A percentile compares a stretch with the other conserved stretches of the same genome.
Evolutionary conservation across 129 eudicot genomes (phyloP).

Genomic region (Flaveria bidentis): DNA sequence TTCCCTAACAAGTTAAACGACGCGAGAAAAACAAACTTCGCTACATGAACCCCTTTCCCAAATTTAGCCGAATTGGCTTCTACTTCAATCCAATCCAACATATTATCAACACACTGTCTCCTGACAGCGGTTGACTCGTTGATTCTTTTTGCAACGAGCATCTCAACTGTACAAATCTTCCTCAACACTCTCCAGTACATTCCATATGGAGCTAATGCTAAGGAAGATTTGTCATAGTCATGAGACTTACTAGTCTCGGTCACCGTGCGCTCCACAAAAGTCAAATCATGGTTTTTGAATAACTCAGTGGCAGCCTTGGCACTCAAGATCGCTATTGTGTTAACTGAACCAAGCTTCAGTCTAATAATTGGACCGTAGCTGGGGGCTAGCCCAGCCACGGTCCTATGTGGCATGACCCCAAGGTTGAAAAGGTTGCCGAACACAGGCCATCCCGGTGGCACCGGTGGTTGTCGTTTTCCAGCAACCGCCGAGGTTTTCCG

Average conservation of each 20-base stretch:
- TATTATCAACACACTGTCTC: slow-evolving; percentile 37
- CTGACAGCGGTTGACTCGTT: slow-evolving; percentile 39
- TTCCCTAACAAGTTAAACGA: slow-evolving; percentile 61
- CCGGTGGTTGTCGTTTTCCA: slow-evolving; percentile 54
- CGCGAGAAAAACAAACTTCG: slow-evolving; percentile 42
- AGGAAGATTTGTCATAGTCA: slow-evolving; percentile 43
- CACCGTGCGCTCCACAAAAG: slow-evolving; percentile 49
- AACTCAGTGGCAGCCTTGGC: slow-evolving; percentile 57
- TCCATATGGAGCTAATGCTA: slow-evolving; percentile 50
- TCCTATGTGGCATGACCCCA: slow-evolving; percentile 65
- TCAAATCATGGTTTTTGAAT: slow-evolving; percentile 58
- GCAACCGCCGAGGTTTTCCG: not conserved
- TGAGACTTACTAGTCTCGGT: slow-evolving; percentile 48
- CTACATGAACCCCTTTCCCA: slow-evolving; percentile 35
- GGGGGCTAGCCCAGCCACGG: slow-evolving; percentile 44
- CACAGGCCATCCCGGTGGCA: slow-evolving; percentile 78
- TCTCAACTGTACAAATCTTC: slow-evolving; percentile 48
- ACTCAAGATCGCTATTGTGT: slow-evolving; percentile 56
- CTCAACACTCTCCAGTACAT: slow-evolving; percentile 45
- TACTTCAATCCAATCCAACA: slow-evolving; percentile 45
- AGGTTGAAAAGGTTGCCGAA: slow-evolving; percentile 74
- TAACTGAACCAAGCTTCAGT: slow-evolving; percentile 52
- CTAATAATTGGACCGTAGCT: slow-evolving; percentile 65
- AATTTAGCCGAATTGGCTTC: slow-evolving; percentile 26
- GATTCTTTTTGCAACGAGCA: slow-evolving; percentile 46